Conservation (phyloP, 2,329 filamentous ascomycete genomes). For the Fusarium irregulare region DNA sequence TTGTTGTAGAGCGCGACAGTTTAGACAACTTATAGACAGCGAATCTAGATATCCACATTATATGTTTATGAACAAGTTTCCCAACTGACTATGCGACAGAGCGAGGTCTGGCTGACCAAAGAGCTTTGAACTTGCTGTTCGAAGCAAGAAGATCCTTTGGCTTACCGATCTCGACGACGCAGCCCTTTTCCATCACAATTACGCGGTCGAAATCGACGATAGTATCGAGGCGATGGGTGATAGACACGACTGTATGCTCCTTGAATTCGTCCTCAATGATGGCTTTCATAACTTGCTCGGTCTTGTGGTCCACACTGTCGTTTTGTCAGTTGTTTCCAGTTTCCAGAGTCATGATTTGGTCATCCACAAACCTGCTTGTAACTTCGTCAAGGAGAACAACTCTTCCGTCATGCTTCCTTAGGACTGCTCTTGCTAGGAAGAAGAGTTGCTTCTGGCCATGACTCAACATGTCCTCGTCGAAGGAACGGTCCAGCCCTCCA, state of each 20-base stretch:
- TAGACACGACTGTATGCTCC: slow-evolving; percentile 63
- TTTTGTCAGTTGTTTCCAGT: slow-evolving; percentile 5
- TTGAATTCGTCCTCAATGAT: slow-evolving; percentile 49
- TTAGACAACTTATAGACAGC: slow-evolving; percentile 32
- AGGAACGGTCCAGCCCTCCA: slow-evolving; percentile 53
- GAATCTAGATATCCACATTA: background rate
- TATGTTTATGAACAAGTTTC: background rate
- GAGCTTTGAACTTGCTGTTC: slow-evolving; percentile 38
- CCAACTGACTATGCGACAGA: background rate
- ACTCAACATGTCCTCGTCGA: slow-evolving; percentile 52
- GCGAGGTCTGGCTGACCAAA: slow-evolving; percentile 46
- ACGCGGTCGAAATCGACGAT: slow-evolving; percentile 53
- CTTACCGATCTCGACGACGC: slow-evolving; percentile 43
- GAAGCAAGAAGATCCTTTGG: slow-evolving; percentile 40
- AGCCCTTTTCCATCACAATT: slow-evolving; percentile 45
- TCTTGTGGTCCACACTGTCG: slow-evolving; percentile 50
- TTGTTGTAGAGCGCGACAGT: slow-evolving; percentile 60
- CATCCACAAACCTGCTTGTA: slow-evolving; percentile 47
- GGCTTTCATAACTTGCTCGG: slow-evolving; percentile 49
- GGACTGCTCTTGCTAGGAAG: slow-evolving; percentile 59
- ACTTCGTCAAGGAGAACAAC: slow-evolving; percentile 61
- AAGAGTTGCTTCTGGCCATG: slow-evolving; percentile 64
- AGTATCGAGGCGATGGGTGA: slow-evolving; percentile 57
- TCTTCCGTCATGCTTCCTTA: slow-evolving; percentile 52
- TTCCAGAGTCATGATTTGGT: too few relatives aligned